These are phyloP conservation scores for Begonia loranthoides DNA, from an alignment of 306 rosid species.

Conservation along the genomic window DNA sequence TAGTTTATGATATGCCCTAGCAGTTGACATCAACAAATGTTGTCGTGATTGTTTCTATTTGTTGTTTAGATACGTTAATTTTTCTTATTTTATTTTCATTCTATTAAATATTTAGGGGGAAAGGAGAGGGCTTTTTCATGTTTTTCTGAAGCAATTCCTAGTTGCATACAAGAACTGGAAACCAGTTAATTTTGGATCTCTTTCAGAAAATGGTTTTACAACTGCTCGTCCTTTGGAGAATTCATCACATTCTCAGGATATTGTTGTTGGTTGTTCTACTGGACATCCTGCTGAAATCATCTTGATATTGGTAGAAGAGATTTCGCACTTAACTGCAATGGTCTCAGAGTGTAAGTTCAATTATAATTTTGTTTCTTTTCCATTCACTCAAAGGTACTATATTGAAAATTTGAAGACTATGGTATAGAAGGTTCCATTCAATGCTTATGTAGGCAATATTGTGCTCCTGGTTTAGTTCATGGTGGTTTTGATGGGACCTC, in stretches of 20 bases:
- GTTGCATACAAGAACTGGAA: conserved; percentile 74
- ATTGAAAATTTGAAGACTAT: too few species aligned
- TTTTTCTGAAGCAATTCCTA: conserved; percentile 84
- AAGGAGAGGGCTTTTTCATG: conserved; percentile 66
- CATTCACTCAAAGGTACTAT: too few species aligned
- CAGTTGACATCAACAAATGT: conserved; percentile 8
- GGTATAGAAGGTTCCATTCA: too few species aligned
- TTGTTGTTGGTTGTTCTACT: conserved; percentile 70
- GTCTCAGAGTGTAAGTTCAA: conserved; percentile 67
- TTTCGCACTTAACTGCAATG: conserved; percentile 49
- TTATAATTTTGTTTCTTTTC: background rate
- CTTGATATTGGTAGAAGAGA: conserved; percentile 58
- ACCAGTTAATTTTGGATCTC: conserved; percentile 51
- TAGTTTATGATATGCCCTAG: background rate
- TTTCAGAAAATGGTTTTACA: conserved; percentile 39
- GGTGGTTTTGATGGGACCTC: too few species aligned
- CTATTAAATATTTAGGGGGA: conserved; percentile 46
- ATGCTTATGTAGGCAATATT: too few species aligned
- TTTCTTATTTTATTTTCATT: conserved; percentile 6
- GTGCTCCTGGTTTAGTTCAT: too few species aligned
- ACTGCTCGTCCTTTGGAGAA: conserved; percentile 26
- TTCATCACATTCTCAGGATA: conserved; percentile 34
- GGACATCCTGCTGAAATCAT: conserved; percentile 95
- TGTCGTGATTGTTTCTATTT: conserved; percentile 1
- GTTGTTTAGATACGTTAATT: background rate